Evolutionary conservation across 208 protist genomes (phyloP).

Genomic region (Histomonas meleagridis): DNA sequence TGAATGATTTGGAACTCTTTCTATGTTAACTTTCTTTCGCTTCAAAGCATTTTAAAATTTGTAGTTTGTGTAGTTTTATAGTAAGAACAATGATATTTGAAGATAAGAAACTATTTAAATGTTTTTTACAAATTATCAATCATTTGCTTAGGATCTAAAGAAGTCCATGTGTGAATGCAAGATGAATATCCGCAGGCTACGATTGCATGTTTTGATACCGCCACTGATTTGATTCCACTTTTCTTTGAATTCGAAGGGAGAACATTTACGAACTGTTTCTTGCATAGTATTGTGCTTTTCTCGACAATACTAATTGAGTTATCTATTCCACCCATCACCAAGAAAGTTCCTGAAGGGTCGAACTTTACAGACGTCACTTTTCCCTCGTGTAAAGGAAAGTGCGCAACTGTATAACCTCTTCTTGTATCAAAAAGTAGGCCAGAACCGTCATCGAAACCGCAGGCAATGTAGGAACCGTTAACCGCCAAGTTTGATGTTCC

Average conservation of each 20-base stretch:
- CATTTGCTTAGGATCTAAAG: too few relatives aligned
- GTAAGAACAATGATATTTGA: too few relatives aligned
- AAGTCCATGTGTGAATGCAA: neutral
- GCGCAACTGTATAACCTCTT: neutral
- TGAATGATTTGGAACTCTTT: too few relatives aligned
- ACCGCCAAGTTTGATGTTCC: neutral
- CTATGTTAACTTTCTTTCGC: too few relatives aligned
- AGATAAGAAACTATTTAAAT: too few relatives aligned
- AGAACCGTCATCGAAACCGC: neutral
- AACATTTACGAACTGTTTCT: neutral
- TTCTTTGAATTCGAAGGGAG: neutral
- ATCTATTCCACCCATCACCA: neutral
- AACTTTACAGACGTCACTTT: neutral
- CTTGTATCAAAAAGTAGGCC: neutral
- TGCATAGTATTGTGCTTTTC: neutral
- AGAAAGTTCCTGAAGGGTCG: neutral
- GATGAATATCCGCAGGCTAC: neutral
- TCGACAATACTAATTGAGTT: too few relatives aligned
- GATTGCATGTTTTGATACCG: neutral
- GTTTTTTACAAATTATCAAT: too few relatives aligned
- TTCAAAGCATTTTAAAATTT: too few relatives aligned
- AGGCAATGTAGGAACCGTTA: neutral
- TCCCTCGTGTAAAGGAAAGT: neutral
- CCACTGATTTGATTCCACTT: neutral
- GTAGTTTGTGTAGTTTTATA: too few relatives aligned